phyloP scores from a whole-genome alignment of 1,284 basidiomycete genomes.

The Anthracocystis setariae region DNA sequence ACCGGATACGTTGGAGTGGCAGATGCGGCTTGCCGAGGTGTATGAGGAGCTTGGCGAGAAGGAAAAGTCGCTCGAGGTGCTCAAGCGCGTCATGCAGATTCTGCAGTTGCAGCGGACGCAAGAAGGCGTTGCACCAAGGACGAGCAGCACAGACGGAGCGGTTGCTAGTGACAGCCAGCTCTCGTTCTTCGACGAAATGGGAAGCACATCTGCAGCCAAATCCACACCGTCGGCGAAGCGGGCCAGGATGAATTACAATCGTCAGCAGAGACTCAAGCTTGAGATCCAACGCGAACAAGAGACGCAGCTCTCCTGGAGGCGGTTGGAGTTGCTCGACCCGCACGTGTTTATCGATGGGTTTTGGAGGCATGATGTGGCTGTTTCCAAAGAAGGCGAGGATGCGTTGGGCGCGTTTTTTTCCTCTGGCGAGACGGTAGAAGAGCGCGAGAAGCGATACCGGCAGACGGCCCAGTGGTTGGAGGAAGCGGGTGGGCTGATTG shows the following conservation, averaged over 20 bases:
- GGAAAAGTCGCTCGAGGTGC: slow-evolving; percentile 82
- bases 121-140: slow-evolving; percentile 2
- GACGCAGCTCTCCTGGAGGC: slow-evolving; percentile 52
- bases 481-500: slow-evolving; percentile 84
- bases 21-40: slow-evolving; percentile 77
- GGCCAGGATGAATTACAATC: slow-evolving; percentile 35
- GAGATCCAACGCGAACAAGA: slow-evolving; percentile 63
- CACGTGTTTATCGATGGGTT: slow-evolving; percentile 58
- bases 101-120: slow-evolving; percentile 24
- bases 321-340: slow-evolving; percentile 53
- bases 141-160: not conserved
- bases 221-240: slow-evolving; percentile 23
- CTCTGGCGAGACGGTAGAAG: slow-evolving; percentile 11
- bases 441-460: slow-evolving; percentile 51
- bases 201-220: slow-evolving; percentile 5
- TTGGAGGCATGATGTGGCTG: slow-evolving; percentile 56
- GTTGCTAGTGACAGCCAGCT: slow-evolving; percentile 20
- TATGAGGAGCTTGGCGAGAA: slow-evolving; percentile 83
- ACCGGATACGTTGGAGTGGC: slow-evolving; percentile 76
- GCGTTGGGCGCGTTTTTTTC: slow-evolving; percentile 17
- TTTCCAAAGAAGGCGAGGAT: slow-evolving; percentile 40
- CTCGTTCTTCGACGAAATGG: slow-evolving; percentile 59
- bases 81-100: slow-evolving; percentile 75
- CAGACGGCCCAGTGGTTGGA: slow-evolving; percentile 76
- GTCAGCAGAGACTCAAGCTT: slow-evolving; percentile 44